A percentile compares a stretch with the other conserved stretches of the same genome.
Evolutionary conservation across 352 stramenopile species (phyloP).

Genomic region (Pythium aquatile): DNA sequence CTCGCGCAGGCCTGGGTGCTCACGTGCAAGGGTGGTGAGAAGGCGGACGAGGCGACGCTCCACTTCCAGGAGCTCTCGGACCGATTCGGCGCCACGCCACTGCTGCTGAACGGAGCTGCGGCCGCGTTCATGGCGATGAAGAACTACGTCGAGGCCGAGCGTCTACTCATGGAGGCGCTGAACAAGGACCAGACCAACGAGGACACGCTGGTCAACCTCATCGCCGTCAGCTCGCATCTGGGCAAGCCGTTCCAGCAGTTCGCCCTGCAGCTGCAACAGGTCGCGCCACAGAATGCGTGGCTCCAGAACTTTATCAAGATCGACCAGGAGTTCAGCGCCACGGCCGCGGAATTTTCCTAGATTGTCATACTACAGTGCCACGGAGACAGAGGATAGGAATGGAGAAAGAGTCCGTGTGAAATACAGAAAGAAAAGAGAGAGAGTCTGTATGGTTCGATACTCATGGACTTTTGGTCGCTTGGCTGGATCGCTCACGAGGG

Average conservation of each 20-base stretch:
- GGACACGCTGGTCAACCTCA: slow-evolving; percentile 94
- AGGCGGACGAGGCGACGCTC: slow-evolving; percentile 89
- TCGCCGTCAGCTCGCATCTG: slow-evolving; percentile 89
- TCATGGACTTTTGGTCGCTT: background rate
- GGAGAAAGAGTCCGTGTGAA: background rate
- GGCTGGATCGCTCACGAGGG: background rate
- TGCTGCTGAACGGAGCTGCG: slow-evolving; percentile 92
- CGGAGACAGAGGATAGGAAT: background rate
- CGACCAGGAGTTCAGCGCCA: slow-evolving; percentile 66
- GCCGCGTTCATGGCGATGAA: slow-evolving; percentile 90
- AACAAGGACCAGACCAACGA: slow-evolving; percentile 84
- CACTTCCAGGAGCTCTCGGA: slow-evolving; percentile 93
- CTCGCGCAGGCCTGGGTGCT: slow-evolving; percentile 90
- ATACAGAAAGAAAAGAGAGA: slow-evolving; percentile 1
- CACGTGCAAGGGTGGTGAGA: slow-evolving; percentile 78
- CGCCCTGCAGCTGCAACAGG: slow-evolving; percentile 75
- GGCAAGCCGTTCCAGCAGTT: slow-evolving; percentile 84
- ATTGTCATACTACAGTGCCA: background rate
- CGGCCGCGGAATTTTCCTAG: slow-evolving; percentile 69
- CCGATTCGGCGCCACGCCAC: slow-evolving; percentile 91
- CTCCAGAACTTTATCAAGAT: slow-evolving; percentile 66
- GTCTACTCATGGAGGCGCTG: slow-evolving; percentile 85
- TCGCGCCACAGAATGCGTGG: slow-evolving; percentile 69
- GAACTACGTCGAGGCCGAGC: slow-evolving; percentile 91
- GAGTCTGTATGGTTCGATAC: slow-evolving; percentile 1